Percentiles rank a stretch among this genome's conserved stretches.
Conservation (phyloP, 2,329 filamentous ascomycete species). For the Colletotrichum tropicicola region DNA sequence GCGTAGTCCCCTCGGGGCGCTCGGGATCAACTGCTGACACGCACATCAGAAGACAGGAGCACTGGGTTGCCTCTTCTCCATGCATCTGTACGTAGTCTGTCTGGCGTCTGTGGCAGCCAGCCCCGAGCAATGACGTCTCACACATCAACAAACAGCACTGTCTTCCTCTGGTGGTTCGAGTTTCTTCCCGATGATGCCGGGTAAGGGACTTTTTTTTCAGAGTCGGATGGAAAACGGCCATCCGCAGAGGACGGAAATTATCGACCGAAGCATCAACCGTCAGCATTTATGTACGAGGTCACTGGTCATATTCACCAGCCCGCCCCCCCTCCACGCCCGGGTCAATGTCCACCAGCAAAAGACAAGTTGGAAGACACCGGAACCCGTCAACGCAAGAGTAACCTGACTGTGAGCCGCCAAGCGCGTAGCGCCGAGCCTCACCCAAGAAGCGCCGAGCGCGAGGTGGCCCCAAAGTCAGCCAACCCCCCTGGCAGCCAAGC, state of each 20-base stretch:
- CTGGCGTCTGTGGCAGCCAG: not conserved
- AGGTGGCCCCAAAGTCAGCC: slow-evolving; percentile 3
- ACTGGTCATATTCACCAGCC: not conserved
- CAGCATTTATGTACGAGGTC: not conserved
- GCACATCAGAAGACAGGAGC: not conserved
- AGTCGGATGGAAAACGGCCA: not conserved
- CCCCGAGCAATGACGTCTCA: not conserved
- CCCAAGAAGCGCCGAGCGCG: slow-evolving; percentile 23
- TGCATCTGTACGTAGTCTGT: not conserved
- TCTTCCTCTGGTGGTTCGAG: not conserved
- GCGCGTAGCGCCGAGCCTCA: slow-evolving; percentile 22
- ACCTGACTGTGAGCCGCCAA: slow-evolving; percentile 16
- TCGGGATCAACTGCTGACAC: not conserved
- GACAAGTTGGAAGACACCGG: not conserved
- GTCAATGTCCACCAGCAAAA: not conserved
- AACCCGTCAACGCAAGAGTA: not conserved
- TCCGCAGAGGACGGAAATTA: not conserved
- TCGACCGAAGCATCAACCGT: not conserved
- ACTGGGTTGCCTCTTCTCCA: not conserved
- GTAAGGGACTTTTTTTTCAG: not conserved
- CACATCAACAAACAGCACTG: not conserved
- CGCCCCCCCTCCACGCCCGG: too few species aligned
- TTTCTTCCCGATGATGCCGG: not conserved
- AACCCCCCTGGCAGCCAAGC: slow-evolving; percentile 17
- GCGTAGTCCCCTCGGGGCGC: not conserved